Conservation (phyloP, 2,329 filamentous ascomycete genomes). For the Alternaria ethzedia region DNA sequence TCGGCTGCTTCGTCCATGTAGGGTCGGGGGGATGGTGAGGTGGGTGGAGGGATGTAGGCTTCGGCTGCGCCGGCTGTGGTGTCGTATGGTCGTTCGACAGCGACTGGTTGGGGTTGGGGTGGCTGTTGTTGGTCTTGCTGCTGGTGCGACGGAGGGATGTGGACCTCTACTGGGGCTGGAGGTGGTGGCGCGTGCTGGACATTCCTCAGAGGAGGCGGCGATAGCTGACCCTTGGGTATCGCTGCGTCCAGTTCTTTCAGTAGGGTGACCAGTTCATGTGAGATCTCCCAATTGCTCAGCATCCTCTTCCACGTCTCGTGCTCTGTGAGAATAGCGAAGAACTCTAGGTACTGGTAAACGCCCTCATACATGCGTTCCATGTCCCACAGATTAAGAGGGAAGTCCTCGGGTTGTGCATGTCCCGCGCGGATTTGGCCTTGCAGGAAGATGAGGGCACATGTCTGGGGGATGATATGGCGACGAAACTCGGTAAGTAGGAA, state of each 20-base stretch:
- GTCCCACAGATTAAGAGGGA: conserved; percentile 94
- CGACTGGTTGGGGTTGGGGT: conserved; percentile 44
- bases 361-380: conserved; percentile 97
- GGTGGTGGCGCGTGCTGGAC: conserved; percentile 39
- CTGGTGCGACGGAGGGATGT: conserved; percentile 12
- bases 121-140: conserved; percentile 33
- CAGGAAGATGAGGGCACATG: conserved; percentile 89
- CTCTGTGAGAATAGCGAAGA: conserved; percentile 88
- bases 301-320: conserved; percentile 82
- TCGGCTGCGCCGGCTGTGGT: conserved; percentile 53
- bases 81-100: conserved; percentile 72
- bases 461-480: conserved; percentile 90
- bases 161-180: conserved; percentile 33
- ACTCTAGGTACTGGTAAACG: conserved; percentile 91
- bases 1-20: conserved; percentile 58
- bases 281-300: conserved; percentile 89
- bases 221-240: conserved; percentile 69
- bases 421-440: conserved; percentile 87
- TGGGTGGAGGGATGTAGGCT: conserved; percentile 49
- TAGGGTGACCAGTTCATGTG: conserved; percentile 85
- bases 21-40: conserved; percentile 49
- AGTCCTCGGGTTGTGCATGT: conserved; percentile 79
- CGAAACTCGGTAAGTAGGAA: conserved; percentile 94
- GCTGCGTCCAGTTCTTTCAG: conserved; percentile 86
- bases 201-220: conserved; percentile 65